Percentiles rank a stretch among this genome's conserved stretches.
Conservation (phyloP, 1,284 basidiomycete genomes). For the Marasmius oreades region DNA sequence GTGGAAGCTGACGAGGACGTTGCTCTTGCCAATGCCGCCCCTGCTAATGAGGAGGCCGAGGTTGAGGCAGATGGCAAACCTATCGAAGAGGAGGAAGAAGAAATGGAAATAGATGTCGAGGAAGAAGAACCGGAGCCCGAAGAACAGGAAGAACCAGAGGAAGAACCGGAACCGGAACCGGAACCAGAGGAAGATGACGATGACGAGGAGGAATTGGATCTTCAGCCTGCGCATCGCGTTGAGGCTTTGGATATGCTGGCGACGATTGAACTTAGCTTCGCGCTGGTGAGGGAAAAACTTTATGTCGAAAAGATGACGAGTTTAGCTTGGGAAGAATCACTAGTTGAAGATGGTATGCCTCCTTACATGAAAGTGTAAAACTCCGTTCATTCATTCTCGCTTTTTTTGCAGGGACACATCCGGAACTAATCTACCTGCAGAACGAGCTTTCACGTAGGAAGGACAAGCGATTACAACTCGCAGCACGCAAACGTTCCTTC, state of each 20-base stretch:
- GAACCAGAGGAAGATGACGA: conserved; percentile 39
- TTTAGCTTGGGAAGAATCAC: conserved; percentile 70
- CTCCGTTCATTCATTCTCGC: conserved; percentile 8
- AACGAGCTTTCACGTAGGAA: conserved; percentile 69
- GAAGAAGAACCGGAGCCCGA: conserved; percentile 18
- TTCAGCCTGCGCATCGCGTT: conserved; percentile 72
- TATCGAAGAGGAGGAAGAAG: conserved; percentile 18
- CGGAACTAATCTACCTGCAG: conserved; percentile 78
- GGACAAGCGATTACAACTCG: conserved; percentile 71
- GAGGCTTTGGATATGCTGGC: conserved; percentile 78
- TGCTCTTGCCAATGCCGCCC: neutral
- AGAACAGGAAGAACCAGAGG: conserved; percentile 20
- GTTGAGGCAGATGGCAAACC: conserved; percentile 2
- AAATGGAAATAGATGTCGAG: conserved; percentile 17
- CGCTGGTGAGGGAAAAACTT: conserved; percentile 64
- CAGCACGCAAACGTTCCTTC: conserved; percentile 63
- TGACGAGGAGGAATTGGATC: conserved; percentile 52
- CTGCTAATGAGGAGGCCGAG: neutral
- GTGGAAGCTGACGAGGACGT: conserved; percentile 2
- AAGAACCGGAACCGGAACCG: conserved; percentile 17
- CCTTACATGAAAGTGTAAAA: conserved; percentile 8
- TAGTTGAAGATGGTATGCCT: conserved; percentile 60
- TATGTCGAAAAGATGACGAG: conserved; percentile 83
- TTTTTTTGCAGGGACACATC: conserved; percentile 61
- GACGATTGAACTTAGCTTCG: conserved; percentile 76